Evolutionary conservation across 805 yeast species (phyloP).

Genomic region (Soucietia sequanensis): DNA sequence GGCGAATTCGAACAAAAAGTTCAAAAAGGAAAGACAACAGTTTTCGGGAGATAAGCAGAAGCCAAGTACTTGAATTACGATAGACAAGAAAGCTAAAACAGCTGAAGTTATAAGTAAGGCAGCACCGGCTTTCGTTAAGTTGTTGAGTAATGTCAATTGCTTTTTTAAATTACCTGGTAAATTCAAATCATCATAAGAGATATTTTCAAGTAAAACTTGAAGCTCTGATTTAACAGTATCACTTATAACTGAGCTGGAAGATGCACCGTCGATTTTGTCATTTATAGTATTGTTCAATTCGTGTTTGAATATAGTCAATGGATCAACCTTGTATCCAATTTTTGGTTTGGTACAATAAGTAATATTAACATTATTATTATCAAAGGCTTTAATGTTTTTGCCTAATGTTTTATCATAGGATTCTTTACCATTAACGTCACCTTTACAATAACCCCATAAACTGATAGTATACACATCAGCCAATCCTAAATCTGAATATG

Average conservation of each 20-base stretch:
- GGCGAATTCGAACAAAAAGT: constrained; percentile 41
- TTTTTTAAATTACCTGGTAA: constrained; percentile 56
- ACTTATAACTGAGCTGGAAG: constrained; percentile 16
- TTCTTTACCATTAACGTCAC: constrained; percentile 12
- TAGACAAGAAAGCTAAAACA: constrained; percentile 42
- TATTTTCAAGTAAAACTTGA: constrained; percentile 18
- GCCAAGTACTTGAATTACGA: constrained; percentile 45
- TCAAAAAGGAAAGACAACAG: constrained; percentile 46
- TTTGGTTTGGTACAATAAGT: constrained; percentile 55
- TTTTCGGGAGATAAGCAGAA: constrained; percentile 43
- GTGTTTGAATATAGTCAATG: constrained; percentile 34
- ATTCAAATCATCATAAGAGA: constrained; percentile 30
- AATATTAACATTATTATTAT: constrained; percentile 32
- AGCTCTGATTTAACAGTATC: constrained; percentile 15
- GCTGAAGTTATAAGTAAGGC: constrained; percentile 31
- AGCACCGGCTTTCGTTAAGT: constrained; percentile 58
- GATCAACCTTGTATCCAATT: constrained; percentile 57
- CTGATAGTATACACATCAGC: constrained; percentile 40
- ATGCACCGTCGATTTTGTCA: constrained; percentile 20
- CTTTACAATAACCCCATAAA: constrained; percentile 46
- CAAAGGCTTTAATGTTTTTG: constrained; percentile 16
- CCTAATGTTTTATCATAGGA: constrained; percentile 6
- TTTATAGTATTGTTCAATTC: constrained; percentile 30
- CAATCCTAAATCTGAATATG: constrained; percentile 34
- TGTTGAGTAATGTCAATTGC: constrained; percentile 45